Base-by-base conservation (phyloP, 2,329 filamentous ascomycete species). In the Phyllosticta citribraziliensis region DNA sequence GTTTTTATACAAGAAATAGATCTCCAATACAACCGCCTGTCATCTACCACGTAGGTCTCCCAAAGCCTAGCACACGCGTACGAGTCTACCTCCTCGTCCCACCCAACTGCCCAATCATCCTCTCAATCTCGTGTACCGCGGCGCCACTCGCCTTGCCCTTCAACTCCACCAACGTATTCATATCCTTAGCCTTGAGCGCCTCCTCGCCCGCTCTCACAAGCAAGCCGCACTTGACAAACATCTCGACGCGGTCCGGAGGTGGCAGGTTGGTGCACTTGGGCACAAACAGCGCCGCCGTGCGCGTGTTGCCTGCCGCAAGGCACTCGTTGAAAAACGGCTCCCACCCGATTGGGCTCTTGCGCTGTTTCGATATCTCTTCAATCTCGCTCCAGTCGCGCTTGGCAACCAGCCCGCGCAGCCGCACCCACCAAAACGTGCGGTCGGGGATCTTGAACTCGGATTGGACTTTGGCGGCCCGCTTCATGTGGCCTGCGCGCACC, bases 201-300 rank as follows among this genome's bases (percentile, higher is more conserved):
- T 97, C 94, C 75, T 97, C 92, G 3, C 88, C 94, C 2, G 94
- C 94, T 75, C 90, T 91, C 27, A 88, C 83, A 53, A 91, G 80
- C 85, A 96, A 84, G 19, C 93, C 93, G 73, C 94, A 97, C 76
- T 96, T 96, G 68, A 96, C 86, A 82, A 92, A 99, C 93, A 99
- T 97, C 66, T 88, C 84, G 60, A 96, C 87, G 3, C 87, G 80
- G 67, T 91, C 88, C 2, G 84, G 81, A 0, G 83, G 79, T 53
- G 86, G 82, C 55, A 95, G 72, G 60, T 80, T 80, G 17, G 86
- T 87, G 77, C 92, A 97, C 74, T 97, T 97, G 2, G 90, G 86
- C 57, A 97, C 85, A 74, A 97, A 97, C 5, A 84, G 73, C 0
- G 88, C 84, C 1, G 94, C 94, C 17, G 96, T 80, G 64, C 92